Evolutionary conservation across 139 green algal species (phyloP).

Genomic region (Coelastrella sp.): DNA sequence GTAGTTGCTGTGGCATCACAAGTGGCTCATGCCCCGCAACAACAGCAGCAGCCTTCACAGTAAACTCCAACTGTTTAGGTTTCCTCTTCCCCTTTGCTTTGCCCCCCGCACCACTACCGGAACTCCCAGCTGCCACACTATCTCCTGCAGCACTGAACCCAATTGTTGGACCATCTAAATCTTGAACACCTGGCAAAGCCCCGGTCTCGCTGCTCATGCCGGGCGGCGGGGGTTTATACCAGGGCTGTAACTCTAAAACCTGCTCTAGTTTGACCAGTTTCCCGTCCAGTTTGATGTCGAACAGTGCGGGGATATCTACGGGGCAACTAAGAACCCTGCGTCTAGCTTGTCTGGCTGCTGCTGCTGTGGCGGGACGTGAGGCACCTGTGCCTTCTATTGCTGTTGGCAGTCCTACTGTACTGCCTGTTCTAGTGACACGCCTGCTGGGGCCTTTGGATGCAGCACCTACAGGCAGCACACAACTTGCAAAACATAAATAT

Average conservation of each 20-base stretch:
- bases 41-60: slow-evolving; percentile 42
- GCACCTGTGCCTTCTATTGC: not conserved
- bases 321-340: not conserved
- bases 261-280: slow-evolving; percentile 25
- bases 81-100: not conserved
- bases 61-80: slow-evolving; percentile 12
- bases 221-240: slow-evolving; percentile 4
- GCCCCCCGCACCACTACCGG: not conserved
- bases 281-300: slow-evolving; percentile 18
- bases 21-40: slow-evolving; percentile 18
- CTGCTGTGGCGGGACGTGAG: not conserved
- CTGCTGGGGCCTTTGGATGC: not conserved
- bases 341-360: not conserved
- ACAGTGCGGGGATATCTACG: not conserved
- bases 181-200: not conserved
- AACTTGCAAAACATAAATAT: too few relatives aligned
- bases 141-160: not conserved
- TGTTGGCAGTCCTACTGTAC: not conserved
- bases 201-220: not conserved
- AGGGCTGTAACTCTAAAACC: slow-evolving; percentile 41
- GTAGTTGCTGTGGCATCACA: slow-evolving; percentile 29
- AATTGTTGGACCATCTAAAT: not conserved
- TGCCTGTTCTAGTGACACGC: not conserved
- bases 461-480: not conserved
- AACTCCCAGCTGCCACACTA: not conserved